Evolutionary conservation across 805 yeast species (phyloP).

Genomic region (Jamesozyma gamospora): DNA sequence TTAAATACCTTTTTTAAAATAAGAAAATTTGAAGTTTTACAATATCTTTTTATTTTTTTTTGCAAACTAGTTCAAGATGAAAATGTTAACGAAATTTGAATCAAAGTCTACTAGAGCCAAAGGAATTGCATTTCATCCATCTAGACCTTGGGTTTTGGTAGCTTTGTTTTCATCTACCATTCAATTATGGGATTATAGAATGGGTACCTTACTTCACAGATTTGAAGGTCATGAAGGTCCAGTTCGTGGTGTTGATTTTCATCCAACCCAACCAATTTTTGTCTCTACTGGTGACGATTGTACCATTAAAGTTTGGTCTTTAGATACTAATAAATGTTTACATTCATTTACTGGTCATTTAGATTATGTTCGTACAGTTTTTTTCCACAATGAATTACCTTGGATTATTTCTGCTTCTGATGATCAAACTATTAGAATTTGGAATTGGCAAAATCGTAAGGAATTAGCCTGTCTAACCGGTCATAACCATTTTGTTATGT

Average conservation of each 20-base stretch:
- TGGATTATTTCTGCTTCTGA: conserved; percentile 96
- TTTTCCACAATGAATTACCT: conserved; percentile 91
- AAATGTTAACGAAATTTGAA: conserved; percentile 85
- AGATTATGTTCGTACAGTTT: conserved; percentile 90
- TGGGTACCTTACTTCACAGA: conserved; percentile 94
- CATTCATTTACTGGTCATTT: conserved; percentile 89
- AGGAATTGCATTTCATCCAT: conserved; percentile 94
- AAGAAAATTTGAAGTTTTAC: neutral
- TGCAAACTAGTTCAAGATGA: conserved; percentile 41
- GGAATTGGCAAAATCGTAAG: conserved; percentile 99
- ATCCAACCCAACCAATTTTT: conserved; percentile 95
- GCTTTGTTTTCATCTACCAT: conserved; percentile 96
- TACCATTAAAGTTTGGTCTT: conserved; percentile 90
- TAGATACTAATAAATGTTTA: conserved; percentile 80
- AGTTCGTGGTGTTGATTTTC: conserved; percentile 90
- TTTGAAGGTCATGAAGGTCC: conserved; percentile 99
- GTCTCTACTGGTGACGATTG: conserved; percentile 98
- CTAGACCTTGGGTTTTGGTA: conserved; percentile 89
- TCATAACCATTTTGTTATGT: conserved; percentile 96
- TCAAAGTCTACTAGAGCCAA: conserved; percentile 96
- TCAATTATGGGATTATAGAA: conserved; percentile 98
- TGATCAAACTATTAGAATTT: conserved; percentile 95
- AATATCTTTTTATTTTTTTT: neutral
- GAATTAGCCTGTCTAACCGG: conserved; percentile 96
- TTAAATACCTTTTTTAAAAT: no score